Evolutionary conservation across 352 stramenopile genomes (phyloP), one percentile per base, ranked within the genome.

Genomic region (Globisporangium ultimum): DNA sequence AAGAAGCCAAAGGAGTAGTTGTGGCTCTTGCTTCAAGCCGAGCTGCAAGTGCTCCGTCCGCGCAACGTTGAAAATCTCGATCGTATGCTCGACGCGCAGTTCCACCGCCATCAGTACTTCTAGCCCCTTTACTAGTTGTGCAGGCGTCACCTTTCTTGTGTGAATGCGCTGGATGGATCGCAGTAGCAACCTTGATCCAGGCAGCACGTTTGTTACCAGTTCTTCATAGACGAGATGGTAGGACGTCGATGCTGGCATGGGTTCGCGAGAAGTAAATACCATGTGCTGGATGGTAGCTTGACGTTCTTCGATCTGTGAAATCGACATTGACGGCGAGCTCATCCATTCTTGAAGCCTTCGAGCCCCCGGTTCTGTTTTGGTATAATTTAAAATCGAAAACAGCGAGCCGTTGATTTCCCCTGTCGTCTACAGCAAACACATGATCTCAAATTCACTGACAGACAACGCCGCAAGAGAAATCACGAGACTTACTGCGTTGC

Each of bases 151-250:
- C 22, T 49, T 58, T 11, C 52, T 38, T 1, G 52, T 58, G 52
- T 58, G 52, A 12, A 58, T 48, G 14, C 46, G 52, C 24, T 58
- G 34, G 12, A 58, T 11, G 41, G n/a, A 49, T 14, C 52, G 52
- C 20, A 49, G 36, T 1, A 58, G 9, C 12, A 13, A n/a, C 20
- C n/a, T 58, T 13, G 38, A 34, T 14, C 13, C 46, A 1, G 52
- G 52, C 4, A 58, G 24, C 14, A 58, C 10, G 10, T 18, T 38
- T 21, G 13, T 34, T 6, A 58, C 36, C 6, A 78, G 49, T 42
- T 78, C 70, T 60, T 78, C 70, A n/a, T 68, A 70, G 3, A 63
- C 64, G 14, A 72, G 58, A 34, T 61, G 60, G 15, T 74, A 68
- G 12, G 68, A 63, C 32, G 63, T 4, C 15, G 58, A 63, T 32